A percentile compares a stretch with the other conserved stretches of the same genome.
Conservation (phyloP, 1,139 yeast species). For the Geotrichum citri-aurantii region DNA sequence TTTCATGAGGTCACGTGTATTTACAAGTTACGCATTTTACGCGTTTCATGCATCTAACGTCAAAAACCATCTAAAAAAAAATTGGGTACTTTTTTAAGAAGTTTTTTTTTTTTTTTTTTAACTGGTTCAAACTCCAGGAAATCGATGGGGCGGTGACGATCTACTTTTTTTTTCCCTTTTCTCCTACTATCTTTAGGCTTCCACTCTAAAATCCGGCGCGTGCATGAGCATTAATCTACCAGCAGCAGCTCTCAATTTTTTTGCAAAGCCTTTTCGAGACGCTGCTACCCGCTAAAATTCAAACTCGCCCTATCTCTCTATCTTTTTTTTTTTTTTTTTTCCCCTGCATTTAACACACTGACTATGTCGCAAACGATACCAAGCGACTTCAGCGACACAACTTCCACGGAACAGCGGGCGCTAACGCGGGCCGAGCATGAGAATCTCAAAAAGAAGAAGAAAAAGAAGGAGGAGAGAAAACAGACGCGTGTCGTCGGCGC, state of each 20-base stretch:
- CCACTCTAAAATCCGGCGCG: neutral
- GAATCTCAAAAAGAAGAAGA: conserved; percentile 3
- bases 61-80: neutral
- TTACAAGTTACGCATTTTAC: neutral
- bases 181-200: too few relatives aligned
- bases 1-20: neutral
- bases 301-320: neutral
- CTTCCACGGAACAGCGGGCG: neutral
- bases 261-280: neutral
- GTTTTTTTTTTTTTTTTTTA: neutral
- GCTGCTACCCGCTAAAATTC: neutral
- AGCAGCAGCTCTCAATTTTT: neutral
- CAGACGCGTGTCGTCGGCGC: conserved; percentile 43
- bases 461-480: conserved; percentile 7
- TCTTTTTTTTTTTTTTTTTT: too few relatives aligned
- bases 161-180: neutral
- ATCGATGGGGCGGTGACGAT: neutral
- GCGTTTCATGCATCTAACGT: neutral
- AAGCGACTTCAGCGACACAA: neutral
- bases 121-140: neutral
- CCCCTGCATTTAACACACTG: neutral
- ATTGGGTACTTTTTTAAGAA: neutral
- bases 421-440: neutral
- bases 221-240: neutral
- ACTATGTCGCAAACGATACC: neutral